These are phyloP conservation scores for Lathyrus aphaca DNA, from an alignment of 306 rosid species.

Conservation along the genomic window DNA sequence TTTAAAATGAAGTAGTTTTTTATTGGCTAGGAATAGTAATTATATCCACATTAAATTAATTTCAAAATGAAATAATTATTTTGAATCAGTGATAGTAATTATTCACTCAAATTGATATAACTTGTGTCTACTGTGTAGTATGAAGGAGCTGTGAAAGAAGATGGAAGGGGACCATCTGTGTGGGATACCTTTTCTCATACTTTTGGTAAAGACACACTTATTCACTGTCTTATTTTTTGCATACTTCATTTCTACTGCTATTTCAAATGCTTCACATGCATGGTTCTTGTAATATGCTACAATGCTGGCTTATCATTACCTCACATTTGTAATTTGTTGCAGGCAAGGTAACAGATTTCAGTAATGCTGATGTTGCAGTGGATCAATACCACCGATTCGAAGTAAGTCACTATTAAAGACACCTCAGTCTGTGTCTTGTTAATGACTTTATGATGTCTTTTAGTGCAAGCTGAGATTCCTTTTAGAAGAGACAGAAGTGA, in stretches of 20 bases:
- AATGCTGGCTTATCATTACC: conserved; percentile 9
- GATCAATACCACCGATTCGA: conserved; percentile 78
- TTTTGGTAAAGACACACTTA: conserved; percentile 10
- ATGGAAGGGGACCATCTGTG: conserved; percentile 75
- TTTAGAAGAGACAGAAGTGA: no score
- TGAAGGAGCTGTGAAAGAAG: conserved; percentile 88
- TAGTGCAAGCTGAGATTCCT: no score
- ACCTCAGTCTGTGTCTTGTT: background rate
- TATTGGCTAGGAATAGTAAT: no score
- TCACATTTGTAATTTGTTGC: conserved; percentile 41
- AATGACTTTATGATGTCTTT: no score
- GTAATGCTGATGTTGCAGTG: conserved; percentile 85
- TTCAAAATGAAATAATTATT: background rate
- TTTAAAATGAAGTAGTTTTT: no score
- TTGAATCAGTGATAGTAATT: background rate
- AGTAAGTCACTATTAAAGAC: conserved; percentile 42
- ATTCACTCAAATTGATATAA: background rate
- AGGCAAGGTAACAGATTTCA: conserved; percentile 72
- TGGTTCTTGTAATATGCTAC: conserved; percentile 7
- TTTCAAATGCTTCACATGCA: background rate
- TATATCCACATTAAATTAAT: no score
- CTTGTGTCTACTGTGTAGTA: conserved; percentile 44
- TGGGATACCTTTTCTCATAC: conserved; percentile 87
- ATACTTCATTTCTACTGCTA: background rate
- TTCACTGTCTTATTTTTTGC: background rate